A percentile compares a stretch with the other conserved stretches of the same genome.
phyloP scores from a whole-genome alignment of 495 filamentous ascomycete species.

The Platismatia glauca region DNA sequence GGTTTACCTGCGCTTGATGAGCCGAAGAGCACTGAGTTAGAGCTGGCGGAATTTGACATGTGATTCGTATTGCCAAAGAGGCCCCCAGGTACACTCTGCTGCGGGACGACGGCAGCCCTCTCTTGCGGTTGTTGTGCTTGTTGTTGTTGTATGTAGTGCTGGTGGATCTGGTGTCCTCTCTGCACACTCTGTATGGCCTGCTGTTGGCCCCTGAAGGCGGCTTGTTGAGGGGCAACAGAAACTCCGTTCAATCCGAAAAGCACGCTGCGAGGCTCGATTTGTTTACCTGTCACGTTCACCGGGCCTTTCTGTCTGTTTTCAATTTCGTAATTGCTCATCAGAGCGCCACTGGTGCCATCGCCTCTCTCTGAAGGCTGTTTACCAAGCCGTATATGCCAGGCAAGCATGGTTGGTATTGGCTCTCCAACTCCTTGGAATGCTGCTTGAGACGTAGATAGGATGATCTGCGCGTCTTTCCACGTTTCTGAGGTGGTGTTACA shows the following conservation, averaged over 20 bases:
- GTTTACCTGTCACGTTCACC: neutral
- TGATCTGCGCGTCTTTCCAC: slow-evolving; percentile 57
- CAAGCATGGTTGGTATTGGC: slow-evolving; percentile 45
- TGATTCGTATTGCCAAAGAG: neutral
- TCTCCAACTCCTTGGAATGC: slow-evolving; percentile 53
- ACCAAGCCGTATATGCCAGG: slow-evolving; percentile 51
- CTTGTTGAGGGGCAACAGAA: neutral
- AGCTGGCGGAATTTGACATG: neutral
- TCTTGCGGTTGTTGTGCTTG: neutral
- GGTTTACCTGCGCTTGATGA: neutral
- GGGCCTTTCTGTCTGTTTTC: neutral
- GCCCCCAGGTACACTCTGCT: neutral
- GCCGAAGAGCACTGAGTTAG: neutral
- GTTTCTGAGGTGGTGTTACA: slow-evolving; percentile 57
- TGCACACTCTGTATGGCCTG: slow-evolving; percentile 5
- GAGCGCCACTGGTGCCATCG: slow-evolving; percentile 12
- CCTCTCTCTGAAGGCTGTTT: slow-evolving; percentile 17
- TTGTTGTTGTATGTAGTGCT: neutral
- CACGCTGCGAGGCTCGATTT: slow-evolving; percentile 7
- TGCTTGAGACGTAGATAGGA: slow-evolving; percentile 60
- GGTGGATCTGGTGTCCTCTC: neutral
- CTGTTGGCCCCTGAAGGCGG: neutral
- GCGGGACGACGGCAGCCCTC: neutral
- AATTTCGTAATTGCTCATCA: slow-evolving; percentile 17
- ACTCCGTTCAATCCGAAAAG: slow-evolving; percentile 11